Base-by-base conservation (phyloP, 2,329 filamentous ascomycete genomes). In the Periconia sp. region DNA sequence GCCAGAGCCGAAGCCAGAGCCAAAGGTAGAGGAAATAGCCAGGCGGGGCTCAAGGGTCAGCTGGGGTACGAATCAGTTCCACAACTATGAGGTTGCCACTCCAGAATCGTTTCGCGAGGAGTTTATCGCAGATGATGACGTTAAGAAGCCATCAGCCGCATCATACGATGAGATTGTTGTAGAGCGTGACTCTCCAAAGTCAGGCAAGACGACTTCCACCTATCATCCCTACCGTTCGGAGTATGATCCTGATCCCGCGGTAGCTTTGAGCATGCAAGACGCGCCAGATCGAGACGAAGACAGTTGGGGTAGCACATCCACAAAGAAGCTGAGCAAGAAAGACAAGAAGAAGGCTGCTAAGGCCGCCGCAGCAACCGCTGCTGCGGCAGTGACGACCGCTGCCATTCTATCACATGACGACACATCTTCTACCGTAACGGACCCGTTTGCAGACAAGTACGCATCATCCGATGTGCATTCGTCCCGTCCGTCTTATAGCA, bases 21-120 rank as follows among this genome's bases (percentile, higher is more conserved):
- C 23, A 11, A 51, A 56, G 57, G 53, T 54, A n/a, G 59, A 66
- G 19, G 66, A 68, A 17, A 52, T 53, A 2, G 64, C 52, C 43
- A 55, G 53, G 45, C 65, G 66, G 49, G 63, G 59, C 19, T 69
- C 71, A 17, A 70, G 74, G 45, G 77, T 80, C 43, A 77, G 75
- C 30, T 81, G 78, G 78, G 78, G 78, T 30, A 74, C 75, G 49
- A 76, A 80, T 50, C 70, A 77, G 53, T 78, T 76, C 41, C 74
- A 77, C 45, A 70, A 77, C 53, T 81, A 79, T 45, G 77, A 80
- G 47, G 74, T 76, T 2, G 70, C 68, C 6, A 79, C 77, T 1
- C 77, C 78, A 3, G 75, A 79, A 23, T 74, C 74, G 8, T 66
- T 61, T 49, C 71, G 71, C 17, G 76, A 76, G 31, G 59, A 70